Percentiles rank a stretch among this genome's conserved stretches.
Evolutionary conservation across 352 stramenopile genomes (phyloP).

Genomic region (Phytopythium mirpurense): DNA sequence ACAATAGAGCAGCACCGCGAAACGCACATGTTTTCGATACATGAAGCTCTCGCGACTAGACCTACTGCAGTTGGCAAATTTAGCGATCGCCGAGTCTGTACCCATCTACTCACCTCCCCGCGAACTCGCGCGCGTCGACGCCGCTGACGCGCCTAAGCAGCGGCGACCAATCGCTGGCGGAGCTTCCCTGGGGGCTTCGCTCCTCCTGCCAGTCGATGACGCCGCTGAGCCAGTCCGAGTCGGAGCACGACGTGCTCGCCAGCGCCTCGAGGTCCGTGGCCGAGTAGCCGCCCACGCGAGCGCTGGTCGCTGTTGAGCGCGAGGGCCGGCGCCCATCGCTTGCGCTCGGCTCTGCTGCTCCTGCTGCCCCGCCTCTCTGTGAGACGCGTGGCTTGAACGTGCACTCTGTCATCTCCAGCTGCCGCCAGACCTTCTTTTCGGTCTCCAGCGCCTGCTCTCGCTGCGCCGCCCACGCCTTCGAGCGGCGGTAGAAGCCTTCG

Average conservation of each 20-base stretch:
- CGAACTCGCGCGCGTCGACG: constrained; percentile 19
- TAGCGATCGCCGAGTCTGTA: neutral
- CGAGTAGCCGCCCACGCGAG: constrained; percentile 10
- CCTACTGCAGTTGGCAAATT: no score
- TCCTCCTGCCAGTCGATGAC: constrained; percentile 3
- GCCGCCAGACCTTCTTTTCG: constrained; percentile 30
- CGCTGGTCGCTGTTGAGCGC: no score
- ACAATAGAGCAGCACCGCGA: neutral
- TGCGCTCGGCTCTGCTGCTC: neutral
- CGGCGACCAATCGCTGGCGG: constrained; percentile 5
- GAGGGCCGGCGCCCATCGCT: no score
- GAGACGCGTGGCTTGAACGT: constrained; percentile 36
- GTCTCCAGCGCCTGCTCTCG: constrained; percentile 26
- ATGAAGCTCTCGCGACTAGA: neutral
- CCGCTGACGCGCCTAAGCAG: constrained; percentile 14
- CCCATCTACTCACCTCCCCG: constrained; percentile 9
- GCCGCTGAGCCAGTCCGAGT: constrained; percentile 2
- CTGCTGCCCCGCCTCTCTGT: neutral
- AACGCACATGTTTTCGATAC: neutral
- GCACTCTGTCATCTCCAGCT: constrained; percentile 42
- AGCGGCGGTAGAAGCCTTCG: constrained; percentile 43
- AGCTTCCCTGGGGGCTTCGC: neutral
- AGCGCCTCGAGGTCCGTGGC: constrained; percentile 27
- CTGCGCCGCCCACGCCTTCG: constrained; percentile 34
- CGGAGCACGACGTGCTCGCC: constrained; percentile 11